These are phyloP conservation scores for Pythium myriotylum DNA, from an alignment of 352 stramenopile genomes.

Conservation along the genomic window DNA sequence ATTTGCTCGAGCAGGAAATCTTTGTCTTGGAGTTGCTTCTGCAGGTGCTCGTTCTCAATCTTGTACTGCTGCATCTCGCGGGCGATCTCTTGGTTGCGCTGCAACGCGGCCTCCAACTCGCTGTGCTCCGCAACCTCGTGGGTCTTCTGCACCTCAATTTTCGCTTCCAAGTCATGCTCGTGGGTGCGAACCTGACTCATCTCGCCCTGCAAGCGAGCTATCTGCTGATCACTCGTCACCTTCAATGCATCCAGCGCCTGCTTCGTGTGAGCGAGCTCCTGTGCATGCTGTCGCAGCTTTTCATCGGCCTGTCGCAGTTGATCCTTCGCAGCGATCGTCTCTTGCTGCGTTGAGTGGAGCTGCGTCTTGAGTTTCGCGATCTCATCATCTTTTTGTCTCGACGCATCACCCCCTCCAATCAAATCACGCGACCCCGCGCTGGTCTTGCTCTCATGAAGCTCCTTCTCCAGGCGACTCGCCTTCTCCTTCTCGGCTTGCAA, in stretches of 20 bases:
- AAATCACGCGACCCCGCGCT: constrained; percentile 23
- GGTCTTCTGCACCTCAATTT: constrained; percentile 25
- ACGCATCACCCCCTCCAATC: constrained; percentile 14
- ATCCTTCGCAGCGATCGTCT: constrained; percentile 14
- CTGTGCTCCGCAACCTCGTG: constrained; percentile 34
- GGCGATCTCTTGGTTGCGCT: constrained; percentile 41
- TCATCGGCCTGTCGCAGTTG: constrained; percentile 39
- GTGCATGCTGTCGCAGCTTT: constrained; percentile 29
- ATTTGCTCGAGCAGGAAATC: constrained; percentile 70
- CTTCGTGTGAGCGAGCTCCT: constrained; percentile 38
- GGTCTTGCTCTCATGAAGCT: constrained; percentile 41
- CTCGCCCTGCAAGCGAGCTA: constrained; percentile 40
- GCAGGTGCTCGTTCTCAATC: constrained; percentile 72
- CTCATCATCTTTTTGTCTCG: constrained; percentile 35
- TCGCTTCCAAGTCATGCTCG: constrained; percentile 37
- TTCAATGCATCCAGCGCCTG: constrained; percentile 46
- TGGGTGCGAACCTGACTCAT: constrained; percentile 38
- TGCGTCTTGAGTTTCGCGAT: constrained; percentile 43
- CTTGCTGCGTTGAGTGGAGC: constrained; percentile 29
- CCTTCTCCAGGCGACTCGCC: constrained; percentile 44
- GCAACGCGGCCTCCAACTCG: constrained; percentile 35
- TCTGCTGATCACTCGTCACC: constrained; percentile 39
- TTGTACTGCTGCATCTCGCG: constrained; percentile 69
- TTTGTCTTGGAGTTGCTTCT: constrained; percentile 68
- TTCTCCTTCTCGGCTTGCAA: constrained; percentile 67